A percentile compares a stretch with the other conserved stretches of the same genome.
Evolutionary conservation across 2,329 filamentous ascomycete species (phyloP).

Genomic region (Aureobasidium leucospermi): DNA sequence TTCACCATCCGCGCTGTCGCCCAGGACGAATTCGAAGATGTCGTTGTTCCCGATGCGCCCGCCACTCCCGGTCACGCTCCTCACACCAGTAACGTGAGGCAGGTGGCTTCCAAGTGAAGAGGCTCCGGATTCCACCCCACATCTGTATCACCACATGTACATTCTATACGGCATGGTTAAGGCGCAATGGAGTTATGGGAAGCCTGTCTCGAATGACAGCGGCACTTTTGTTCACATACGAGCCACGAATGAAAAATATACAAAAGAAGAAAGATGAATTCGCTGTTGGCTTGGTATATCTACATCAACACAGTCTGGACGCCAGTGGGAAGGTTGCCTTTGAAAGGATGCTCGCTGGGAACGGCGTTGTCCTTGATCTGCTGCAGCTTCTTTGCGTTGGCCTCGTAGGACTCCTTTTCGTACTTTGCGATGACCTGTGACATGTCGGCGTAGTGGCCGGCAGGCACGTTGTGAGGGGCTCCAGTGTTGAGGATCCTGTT

Average conservation of each 20-base stretch:
- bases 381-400: conserved; percentile 49
- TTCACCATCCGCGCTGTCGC: conserved; percentile 78
- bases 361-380: conserved; percentile 32
- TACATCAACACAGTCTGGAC: conserved; percentile 10
- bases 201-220: neutral
- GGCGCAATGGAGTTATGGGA: conserved; percentile 12
- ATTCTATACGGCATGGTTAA: neutral
- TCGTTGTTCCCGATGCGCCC: conserved; percentile 75
- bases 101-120: conserved; percentile 1
- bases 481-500: conserved; percentile 55
- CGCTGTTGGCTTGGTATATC: conserved; percentile 9
- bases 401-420: conserved; percentile 48
- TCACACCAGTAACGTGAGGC: conserved; percentile 17
- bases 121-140: neutral
- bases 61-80: conserved; percentile 36
- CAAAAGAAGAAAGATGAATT: conserved; percentile 3
- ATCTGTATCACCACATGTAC: conserved; percentile 8
- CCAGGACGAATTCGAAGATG: conserved; percentile 95
- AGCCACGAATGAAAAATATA: conserved; percentile 4
- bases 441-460: conserved; percentile 53
- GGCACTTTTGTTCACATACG: neutral
- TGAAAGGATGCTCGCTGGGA: conserved; percentile 20
- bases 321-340: neutral
- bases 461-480: conserved; percentile 56
- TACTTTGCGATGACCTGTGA: conserved; percentile 56